A percentile compares a stretch with the other conserved stretches of the same genome.
Evolutionary conservation across 208 protist genomes (phyloP).

Genomic region (Leishmania lainsoni): DNA sequence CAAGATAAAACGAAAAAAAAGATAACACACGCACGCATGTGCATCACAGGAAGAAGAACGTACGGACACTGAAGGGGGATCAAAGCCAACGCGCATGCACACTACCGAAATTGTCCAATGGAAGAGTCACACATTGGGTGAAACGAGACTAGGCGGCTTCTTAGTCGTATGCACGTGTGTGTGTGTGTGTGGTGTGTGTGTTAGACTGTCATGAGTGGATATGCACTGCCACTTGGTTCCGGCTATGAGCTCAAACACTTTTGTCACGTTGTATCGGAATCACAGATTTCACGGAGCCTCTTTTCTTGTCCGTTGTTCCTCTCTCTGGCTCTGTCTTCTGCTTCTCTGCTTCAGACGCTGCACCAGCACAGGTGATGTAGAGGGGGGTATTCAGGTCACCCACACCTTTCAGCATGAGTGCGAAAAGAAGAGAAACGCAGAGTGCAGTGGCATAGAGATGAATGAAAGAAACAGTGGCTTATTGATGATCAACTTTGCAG

Average conservation of each 20-base stretch:
- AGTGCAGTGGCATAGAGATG: neutral
- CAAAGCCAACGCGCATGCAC: neutral
- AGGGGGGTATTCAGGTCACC: slow-evolving; percentile 11
- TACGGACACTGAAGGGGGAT: neutral
- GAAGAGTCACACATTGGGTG: neutral
- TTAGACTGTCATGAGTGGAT: neutral
- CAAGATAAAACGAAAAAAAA: slow-evolving; percentile 1
- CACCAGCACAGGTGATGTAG: neutral
- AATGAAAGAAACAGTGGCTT: neutral
- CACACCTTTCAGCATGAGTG: neutral
- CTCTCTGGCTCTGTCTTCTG: too few species aligned
- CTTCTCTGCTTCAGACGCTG: neutral
- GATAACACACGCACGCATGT: neutral
- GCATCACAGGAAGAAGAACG: neutral
- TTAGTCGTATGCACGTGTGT: neutral
- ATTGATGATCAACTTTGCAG: neutral
- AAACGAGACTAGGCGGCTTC: neutral
- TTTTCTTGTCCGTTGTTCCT: neutral
- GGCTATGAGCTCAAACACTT: slow-evolving; percentile 6
- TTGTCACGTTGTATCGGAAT: neutral
- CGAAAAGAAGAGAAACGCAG: neutral
- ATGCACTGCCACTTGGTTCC: neutral
- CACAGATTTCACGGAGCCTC: too few species aligned
- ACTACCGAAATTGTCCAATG: neutral
- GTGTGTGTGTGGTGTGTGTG: slow-evolving; percentile 9